These are phyloP conservation scores for Russula brevipes DNA, from an alignment of 768 basidiomycete genomes.

Conservation along the genomic window DNA sequence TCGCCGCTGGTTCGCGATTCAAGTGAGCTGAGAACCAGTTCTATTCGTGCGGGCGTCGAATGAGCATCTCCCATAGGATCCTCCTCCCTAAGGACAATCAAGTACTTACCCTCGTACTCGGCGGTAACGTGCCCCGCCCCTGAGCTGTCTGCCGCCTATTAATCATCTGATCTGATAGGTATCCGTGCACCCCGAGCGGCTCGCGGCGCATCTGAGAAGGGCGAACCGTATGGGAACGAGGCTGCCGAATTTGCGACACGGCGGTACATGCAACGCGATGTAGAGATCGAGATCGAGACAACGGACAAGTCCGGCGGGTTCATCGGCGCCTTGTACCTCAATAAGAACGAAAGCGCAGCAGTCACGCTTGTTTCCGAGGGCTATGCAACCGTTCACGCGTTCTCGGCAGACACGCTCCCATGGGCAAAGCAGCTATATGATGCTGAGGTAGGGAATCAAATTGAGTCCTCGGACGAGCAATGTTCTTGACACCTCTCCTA, in stretches of 20 bases:
- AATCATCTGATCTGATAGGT: slow-evolving; percentile 40
- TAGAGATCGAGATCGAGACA: slow-evolving; percentile 86
- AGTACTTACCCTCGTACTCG: slow-evolving; percentile 86
- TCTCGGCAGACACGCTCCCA: slow-evolving; percentile 76
- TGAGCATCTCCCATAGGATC: slow-evolving; percentile 44
- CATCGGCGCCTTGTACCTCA: slow-evolving; percentile 80
- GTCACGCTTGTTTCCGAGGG: slow-evolving; percentile 82
- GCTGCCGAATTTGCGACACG: slow-evolving; percentile 73
- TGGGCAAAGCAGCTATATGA: slow-evolving; percentile 78
- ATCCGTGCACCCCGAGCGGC: slow-evolving; percentile 89
- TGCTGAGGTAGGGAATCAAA: slow-evolving; percentile 61
- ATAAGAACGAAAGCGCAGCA: slow-evolving; percentile 85
- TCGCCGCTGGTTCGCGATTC: slow-evolving; percentile 91
- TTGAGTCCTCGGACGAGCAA: background rate
- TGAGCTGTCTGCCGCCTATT: background rate
- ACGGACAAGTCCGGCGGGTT: slow-evolving; percentile 95
- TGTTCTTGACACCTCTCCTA: slow-evolving; percentile 29
- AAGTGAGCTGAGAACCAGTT: slow-evolving; percentile 49
- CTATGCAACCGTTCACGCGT: slow-evolving; percentile 80
- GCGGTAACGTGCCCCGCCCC: slow-evolving; percentile 43
- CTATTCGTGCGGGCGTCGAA: background rate
- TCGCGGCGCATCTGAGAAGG: slow-evolving; percentile 73
- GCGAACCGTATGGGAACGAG: slow-evolving; percentile 85
- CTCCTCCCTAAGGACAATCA: slow-evolving; percentile 89
- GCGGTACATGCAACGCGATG: slow-evolving; percentile 89